These are phyloP conservation scores for Quillaja saponaria DNA, from an alignment of 306 rosid species.

Conservation along the genomic window DNA sequence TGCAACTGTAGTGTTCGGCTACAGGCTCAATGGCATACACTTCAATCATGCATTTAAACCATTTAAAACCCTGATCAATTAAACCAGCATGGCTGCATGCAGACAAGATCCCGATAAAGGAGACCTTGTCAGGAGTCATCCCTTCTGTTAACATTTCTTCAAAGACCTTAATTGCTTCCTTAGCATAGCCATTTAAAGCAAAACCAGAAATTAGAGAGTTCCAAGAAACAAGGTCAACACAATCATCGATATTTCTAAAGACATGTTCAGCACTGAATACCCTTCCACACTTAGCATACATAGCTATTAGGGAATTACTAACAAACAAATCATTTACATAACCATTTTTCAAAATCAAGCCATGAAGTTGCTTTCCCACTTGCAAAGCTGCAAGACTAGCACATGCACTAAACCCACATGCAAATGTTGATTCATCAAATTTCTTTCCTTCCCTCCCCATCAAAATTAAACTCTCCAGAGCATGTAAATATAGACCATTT, in stretches of 20 bases:
- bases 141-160: constrained; percentile 51
- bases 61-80: constrained; percentile 47
- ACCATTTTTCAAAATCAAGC: constrained; percentile 59
- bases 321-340: constrained; percentile 59
- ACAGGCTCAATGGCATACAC: constrained; percentile 57
- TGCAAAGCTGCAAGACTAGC: constrained; percentile 76
- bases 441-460: constrained; percentile 58
- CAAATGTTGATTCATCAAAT: constrained; percentile 66
- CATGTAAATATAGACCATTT: constrained; percentile 62
- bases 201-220: constrained; percentile 78
- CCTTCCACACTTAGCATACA: constrained; percentile 77
- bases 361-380: constrained; percentile 74
- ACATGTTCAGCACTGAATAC: constrained; percentile 49
- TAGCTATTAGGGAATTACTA: constrained; percentile 64
- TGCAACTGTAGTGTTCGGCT: constrained; percentile 73
- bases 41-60: constrained; percentile 60
- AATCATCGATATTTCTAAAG: constrained; percentile 47
- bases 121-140: constrained; percentile 60
- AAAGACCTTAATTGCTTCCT: constrained; percentile 57
- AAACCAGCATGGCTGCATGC: constrained; percentile 81
- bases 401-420: constrained; percentile 67
- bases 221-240: constrained; percentile 74
- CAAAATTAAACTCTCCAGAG: constrained; percentile 53
- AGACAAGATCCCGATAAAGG: constrained; percentile 68
- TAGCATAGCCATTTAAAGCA: constrained; percentile 68